These are phyloP conservation scores for Pseudogymnoascus sp. DNA, from an alignment of 2,329 filamentous ascomycete species.

Conservation along the genomic window DNA sequence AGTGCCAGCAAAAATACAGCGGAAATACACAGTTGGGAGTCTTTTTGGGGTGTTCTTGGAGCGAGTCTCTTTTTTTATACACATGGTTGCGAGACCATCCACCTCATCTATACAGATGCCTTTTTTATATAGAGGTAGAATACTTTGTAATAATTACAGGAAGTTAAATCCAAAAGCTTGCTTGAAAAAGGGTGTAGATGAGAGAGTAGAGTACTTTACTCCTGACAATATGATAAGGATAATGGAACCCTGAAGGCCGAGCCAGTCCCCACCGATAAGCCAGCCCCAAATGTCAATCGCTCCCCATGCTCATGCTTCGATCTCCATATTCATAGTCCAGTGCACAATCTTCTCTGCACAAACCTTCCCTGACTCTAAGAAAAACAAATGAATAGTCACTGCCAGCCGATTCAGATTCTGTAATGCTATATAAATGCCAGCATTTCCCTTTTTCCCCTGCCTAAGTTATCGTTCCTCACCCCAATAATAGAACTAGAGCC, in stretches of 20 bases:
- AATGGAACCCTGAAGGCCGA: neutral
- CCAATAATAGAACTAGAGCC: neutral
- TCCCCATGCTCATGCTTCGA: neutral
- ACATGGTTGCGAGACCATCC: conserved; percentile 7
- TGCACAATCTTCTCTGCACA: neutral
- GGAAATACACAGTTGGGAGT: conserved; percentile 1
- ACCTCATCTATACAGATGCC: conserved; percentile 8
- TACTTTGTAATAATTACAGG: conserved; percentile 1
- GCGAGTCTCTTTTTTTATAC: conserved; percentile 1
- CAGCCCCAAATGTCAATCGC: neutral
- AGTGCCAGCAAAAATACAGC: neutral
- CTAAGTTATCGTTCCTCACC: neutral
- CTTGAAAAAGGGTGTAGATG: neutral
- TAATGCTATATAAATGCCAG: neutral
- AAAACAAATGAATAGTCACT: neutral
- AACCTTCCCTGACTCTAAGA: neutral
- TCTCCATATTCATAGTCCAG: neutral
- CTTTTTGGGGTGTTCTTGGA: neutral
- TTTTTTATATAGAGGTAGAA: conserved; percentile 8
- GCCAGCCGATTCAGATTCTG: neutral
- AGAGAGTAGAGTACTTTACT: neutral
- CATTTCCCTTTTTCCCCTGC: neutral
- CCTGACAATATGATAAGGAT: neutral
- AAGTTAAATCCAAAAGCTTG: neutral
- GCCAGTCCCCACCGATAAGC: neutral